Percentiles rank a stretch among this genome's conserved stretches.
phyloP scores from a whole-genome alignment of 805 yeast species.

The Jamesozyma piceae region DNA sequence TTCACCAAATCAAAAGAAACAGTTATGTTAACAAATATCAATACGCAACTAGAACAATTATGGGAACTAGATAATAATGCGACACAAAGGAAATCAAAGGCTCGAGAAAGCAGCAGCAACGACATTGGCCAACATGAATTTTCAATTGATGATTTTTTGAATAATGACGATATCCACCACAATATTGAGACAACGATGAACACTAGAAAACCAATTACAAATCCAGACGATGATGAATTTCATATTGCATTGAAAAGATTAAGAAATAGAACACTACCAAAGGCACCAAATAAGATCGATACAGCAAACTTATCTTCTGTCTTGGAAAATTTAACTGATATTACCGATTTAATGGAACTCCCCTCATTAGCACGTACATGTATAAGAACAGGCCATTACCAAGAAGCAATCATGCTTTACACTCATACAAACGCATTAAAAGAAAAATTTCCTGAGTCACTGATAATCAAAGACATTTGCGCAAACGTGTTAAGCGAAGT shows the following conservation, averaged over 20 bases:
- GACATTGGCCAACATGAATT: background rate
- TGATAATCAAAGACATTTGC: constrained; percentile 23
- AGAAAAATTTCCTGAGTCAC: constrained; percentile 50
- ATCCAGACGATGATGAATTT: constrained; percentile 23
- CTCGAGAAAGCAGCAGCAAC: background rate
- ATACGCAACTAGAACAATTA: constrained; percentile 19
- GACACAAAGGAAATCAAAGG: background rate
- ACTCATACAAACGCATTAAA: constrained; percentile 60
- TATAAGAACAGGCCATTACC: constrained; percentile 75
- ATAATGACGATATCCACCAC: background rate
- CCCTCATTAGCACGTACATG: constrained; percentile 81
- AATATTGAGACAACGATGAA: background rate
- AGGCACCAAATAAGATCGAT: background rate
- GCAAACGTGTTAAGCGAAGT: constrained; percentile 23
- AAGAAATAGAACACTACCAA: constrained; percentile 13
- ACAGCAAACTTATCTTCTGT: constrained; percentile 31
- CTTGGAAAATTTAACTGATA: constrained; percentile 54
- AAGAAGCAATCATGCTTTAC: constrained; percentile 80
- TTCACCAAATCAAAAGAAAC: constrained; percentile 18
- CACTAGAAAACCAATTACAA: background rate
- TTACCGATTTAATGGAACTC: constrained; percentile 70
- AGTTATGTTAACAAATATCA: constrained; percentile 12
- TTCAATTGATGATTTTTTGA: constrained; percentile 10
- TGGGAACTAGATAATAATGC: constrained; percentile 26
- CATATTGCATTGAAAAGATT: constrained; percentile 22